These are phyloP conservation scores for Trichosporon sp. DNA, from an alignment of 1,284 basidiomycete species.

Conservation along the genomic window DNA sequence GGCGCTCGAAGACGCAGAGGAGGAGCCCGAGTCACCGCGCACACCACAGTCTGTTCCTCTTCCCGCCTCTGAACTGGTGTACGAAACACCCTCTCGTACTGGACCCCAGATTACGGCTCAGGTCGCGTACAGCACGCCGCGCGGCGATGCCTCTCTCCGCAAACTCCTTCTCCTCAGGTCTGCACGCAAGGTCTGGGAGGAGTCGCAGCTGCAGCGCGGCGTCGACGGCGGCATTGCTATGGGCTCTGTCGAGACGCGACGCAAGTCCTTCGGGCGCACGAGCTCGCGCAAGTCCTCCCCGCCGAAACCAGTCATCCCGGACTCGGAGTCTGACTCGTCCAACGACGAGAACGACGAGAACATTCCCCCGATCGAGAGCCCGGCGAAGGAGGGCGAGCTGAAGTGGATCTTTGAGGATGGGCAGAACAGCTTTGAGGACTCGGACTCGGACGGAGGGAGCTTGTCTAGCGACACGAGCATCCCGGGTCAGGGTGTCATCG, in stretches of 20 bases:
- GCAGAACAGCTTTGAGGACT: conserved; percentile 36
- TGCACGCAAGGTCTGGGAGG: conserved; percentile 51
- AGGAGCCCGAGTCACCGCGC: background rate
- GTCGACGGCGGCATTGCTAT: conserved; percentile 46
- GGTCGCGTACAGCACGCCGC: conserved; percentile 43
- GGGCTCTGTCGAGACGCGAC: conserved; percentile 38
- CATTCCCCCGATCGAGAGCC: background rate
- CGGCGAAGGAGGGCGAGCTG: conserved; percentile 21
- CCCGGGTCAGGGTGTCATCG: conserved; percentile 38
- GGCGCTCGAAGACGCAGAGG: conserved; percentile 21
- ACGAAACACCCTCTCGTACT: background rate
- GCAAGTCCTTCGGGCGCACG: conserved; percentile 43
- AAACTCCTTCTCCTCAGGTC: conserved; percentile 50
- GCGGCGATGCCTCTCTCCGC: conserved; percentile 43
- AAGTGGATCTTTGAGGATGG: conserved; percentile 46
- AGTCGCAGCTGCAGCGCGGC: conserved; percentile 35
- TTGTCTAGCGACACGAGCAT: conserved; percentile 47
- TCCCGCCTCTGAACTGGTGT: background rate
- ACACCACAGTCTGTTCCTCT: background rate
- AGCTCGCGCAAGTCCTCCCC: conserved; percentile 37
- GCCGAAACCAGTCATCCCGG: conserved; percentile 16
- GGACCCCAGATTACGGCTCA: conserved; percentile 35
- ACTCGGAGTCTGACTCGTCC: conserved; percentile 25
- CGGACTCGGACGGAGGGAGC: conserved; percentile 43
- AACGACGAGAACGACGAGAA: conserved; percentile 34